Evolutionary conservation across 768 basidiomycete species (phyloP), one percentile per base, ranked within the genome.

Genomic region (Mycena venus): DNA sequence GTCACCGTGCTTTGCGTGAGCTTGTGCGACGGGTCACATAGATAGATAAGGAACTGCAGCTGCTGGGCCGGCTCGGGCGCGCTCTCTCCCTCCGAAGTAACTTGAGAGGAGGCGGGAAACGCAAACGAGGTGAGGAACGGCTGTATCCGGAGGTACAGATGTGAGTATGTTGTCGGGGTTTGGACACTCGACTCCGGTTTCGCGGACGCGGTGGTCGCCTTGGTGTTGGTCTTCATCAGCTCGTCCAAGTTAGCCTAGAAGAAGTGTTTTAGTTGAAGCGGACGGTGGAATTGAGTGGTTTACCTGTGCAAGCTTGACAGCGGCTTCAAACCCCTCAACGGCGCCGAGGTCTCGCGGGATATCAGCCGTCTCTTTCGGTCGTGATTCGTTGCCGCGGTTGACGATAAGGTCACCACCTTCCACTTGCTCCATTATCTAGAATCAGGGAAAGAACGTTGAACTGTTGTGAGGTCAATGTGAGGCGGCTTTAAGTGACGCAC

Each of bases 111-210:
- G 29, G 77, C 68, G 68, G 88, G 87, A 56, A 88, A 85, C 66
- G 86, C 82, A 80, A 91, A 85, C 60, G 89, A 87, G 7, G 88
- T 91, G 75, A 91, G 88, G 83, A 93, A 95, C 3, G 98, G 96
- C 80, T 99, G 97, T 21, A 99, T 88, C 75, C 98, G 97, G 61
- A 99, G 90, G 84, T 96, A 99, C 61, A 99, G 91, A 68, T 96
- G 92, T 38, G 97, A 95, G 77, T 95, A 95, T 7, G 95, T 94
- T 9, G 93, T 93, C 8, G 93, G 94, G 72, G 79, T 83, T 76
- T 83, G 85, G 19, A 82, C 65, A 38, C 12, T 77, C 15, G 82
- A 72, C 64, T 84, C 85, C 27, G 83, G 78, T 73, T 83, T 81
- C 36, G 76, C 75, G 69, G 79, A 77, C 23, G 85, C 17, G 19